Base-by-base conservation (phyloP, 306 rosid genomes). In the Styphnolobium japonicum region DNA sequence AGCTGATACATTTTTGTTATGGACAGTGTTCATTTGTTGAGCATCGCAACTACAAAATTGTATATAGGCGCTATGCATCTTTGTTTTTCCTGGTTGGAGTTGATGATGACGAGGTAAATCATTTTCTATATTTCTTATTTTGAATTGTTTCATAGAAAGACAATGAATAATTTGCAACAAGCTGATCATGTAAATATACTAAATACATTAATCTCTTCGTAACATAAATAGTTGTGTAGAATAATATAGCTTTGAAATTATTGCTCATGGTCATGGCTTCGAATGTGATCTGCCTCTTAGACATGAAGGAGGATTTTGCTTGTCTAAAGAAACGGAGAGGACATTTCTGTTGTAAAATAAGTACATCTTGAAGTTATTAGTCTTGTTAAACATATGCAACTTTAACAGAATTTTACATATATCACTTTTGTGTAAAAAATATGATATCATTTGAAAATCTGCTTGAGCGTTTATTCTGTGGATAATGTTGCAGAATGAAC, bases 11-110 rank as follows among this genome's bases (percentile, higher is more conserved):
- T 88, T 66, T 77, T 78, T 51, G 2, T 62, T 6, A n/a, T 85
- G 71, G 62, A 63, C 92, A 93, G 98, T 95, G 99, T 87, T 95
- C 98, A 15, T 95, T 95, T 80, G 99, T 93, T 6, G 99, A 93
- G 94, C 98, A 95, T 83, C 91, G 99, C 77, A 95, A 93, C 85
- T 95, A 95, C 90, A 95, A 93, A 89, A 93, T 95, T 78, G 87
- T 95, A 2, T 95, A 93, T 85, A 87, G 99, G 66, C 98, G 98
- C 80, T 95, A 95, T 67, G 99, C 97, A 52, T 95, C 99, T 6
- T 71, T 95, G 77, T 95, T 95, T 84, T 95, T 95, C 86, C 89
- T 95, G 40, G 99, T 95, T 67, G 99, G 99, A 81, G 98, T 95
- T 68, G 99, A 95, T 76, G 88, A 90, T 49, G 98, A 85, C 4